Evolutionary conservation across 23 red algal genomes (phyloP).

Genomic region (Gracilariopsis chorda): DNA sequence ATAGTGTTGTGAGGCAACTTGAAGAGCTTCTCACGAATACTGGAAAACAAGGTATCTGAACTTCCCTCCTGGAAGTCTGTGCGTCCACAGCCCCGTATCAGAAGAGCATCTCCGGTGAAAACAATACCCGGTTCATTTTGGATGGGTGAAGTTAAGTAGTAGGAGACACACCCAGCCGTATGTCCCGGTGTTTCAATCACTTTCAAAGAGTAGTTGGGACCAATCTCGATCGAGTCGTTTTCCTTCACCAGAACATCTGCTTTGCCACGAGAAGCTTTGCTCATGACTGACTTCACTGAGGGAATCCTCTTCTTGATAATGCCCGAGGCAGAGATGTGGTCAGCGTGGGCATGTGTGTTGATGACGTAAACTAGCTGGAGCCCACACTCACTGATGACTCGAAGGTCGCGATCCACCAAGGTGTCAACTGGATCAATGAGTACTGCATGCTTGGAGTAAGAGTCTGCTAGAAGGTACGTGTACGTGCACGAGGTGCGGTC

Average conservation of each 20-base stretch:
- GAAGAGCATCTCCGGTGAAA: constrained; percentile 86
- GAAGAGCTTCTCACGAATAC: constrained; percentile 62
- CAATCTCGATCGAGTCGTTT: constrained; percentile 21
- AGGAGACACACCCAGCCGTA: constrained; percentile 77
- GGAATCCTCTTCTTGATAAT: constrained; percentile 37
- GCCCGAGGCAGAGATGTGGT: constrained; percentile 82
- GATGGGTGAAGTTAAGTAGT: constrained; percentile 8
- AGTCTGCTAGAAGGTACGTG: constrained; percentile 77
- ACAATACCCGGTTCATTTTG: not conserved
- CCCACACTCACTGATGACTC: not conserved
- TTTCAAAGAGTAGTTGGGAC: constrained; percentile 30
- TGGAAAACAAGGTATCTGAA: constrained; percentile 58
- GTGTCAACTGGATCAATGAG: constrained; percentile 91
- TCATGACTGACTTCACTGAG: constrained; percentile 50
- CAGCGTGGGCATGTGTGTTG: constrained; percentile 89
- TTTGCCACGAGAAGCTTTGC: constrained; percentile 31
- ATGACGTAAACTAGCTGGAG: constrained; percentile 50
- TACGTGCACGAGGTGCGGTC: constrained; percentile 80
- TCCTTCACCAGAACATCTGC: constrained; percentile 51
- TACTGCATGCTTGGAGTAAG: not conserved
- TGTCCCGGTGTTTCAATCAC: constrained; percentile 74
- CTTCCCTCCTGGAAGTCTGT: constrained; percentile 84
- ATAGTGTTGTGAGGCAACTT: constrained; percentile 54
- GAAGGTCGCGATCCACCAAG: constrained; percentile 33
- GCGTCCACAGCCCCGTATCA: constrained; percentile 83